Evolutionary conservation across 163 green algal species (phyloP).

Genomic region (Scenedesmus sp.): DNA sequence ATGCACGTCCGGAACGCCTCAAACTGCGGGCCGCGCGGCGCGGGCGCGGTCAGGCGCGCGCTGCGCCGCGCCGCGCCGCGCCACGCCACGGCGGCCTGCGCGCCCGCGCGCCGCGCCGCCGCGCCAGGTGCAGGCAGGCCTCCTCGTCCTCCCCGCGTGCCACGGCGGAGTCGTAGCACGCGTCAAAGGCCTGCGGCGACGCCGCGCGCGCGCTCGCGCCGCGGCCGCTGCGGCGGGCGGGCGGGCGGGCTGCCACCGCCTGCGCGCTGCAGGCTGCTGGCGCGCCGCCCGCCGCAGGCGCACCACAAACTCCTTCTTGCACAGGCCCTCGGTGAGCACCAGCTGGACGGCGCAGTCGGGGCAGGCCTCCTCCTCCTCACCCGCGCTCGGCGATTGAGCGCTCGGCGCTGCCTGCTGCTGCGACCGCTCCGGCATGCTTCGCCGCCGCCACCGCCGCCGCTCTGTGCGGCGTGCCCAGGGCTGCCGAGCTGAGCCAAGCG

Average conservation of each 20-base stretch:
- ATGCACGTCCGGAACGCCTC: constrained; percentile 37
- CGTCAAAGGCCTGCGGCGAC: constrained; percentile 41
- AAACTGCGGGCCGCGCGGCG: constrained; percentile 22
- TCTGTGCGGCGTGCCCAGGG: no score
- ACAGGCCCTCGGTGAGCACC: constrained; percentile 14
- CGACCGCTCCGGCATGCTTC: not conserved
- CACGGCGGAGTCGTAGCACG: constrained; percentile 18
- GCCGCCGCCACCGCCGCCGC: no score
- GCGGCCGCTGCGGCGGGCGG: no score
- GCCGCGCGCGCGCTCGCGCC: no score
- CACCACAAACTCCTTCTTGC: constrained; percentile 25
- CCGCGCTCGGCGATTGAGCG: not conserved
- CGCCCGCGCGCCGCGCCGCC: not conserved
- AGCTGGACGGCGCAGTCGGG: constrained; percentile 21
- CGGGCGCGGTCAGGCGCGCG: not conserved
- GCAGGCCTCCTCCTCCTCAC: not conserved
- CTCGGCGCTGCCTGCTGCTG: not conserved
- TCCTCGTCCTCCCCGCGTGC: constrained; percentile 6
- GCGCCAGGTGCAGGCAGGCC: constrained; percentile 27
- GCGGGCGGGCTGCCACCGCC: no score
- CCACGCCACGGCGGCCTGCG: no score
- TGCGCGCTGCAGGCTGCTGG: not conserved
- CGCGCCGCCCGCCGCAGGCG: no score
- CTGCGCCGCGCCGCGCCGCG: no score
- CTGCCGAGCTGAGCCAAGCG: no score